These are phyloP conservation scores for Claviceps purpurea DNA, from an alignment of 2,329 filamentous ascomycete genomes.

Conservation along the genomic window DNA sequence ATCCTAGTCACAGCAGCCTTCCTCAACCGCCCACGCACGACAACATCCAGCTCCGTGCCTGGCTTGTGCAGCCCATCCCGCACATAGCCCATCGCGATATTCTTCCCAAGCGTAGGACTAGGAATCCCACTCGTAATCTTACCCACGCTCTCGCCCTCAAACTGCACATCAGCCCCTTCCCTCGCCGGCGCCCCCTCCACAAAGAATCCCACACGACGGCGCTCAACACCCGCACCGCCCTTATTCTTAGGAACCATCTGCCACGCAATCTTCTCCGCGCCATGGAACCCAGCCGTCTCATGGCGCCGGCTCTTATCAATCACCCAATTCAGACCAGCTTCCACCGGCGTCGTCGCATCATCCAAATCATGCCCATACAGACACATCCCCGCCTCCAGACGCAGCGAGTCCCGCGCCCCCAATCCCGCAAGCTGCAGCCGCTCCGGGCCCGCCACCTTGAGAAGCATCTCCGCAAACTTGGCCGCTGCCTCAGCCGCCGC, in stretches of 20 bases:
- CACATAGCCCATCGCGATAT: slow-evolving; percentile 94
- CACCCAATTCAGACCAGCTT: slow-evolving; percentile 57
- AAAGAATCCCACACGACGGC: slow-evolving; percentile 67
- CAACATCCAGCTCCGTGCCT: slow-evolving; percentile 66
- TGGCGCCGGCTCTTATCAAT: slow-evolving; percentile 63
- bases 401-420: slow-evolving; percentile 79
- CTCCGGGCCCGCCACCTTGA: slow-evolving; percentile 47
- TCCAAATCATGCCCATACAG: slow-evolving; percentile 98
- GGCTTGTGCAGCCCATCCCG: slow-evolving; percentile 69
- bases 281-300: slow-evolving; percentile 62
- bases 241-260: slow-evolving; percentile 65
- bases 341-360: slow-evolving; percentile 52
- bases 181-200: slow-evolving; percentile 79
- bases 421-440: slow-evolving; percentile 70
- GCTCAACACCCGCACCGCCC: slow-evolving; percentile 53
- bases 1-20: slow-evolving; percentile 71
- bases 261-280: slow-evolving; percentile 60
- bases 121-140: slow-evolving; percentile 81
- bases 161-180: slow-evolving; percentile 71
- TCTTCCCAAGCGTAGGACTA: slow-evolving; percentile 71
- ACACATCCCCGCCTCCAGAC: slow-evolving; percentile 95
- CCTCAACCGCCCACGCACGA: slow-evolving; percentile 64
- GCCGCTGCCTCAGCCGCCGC: slow-evolving; percentile 28
- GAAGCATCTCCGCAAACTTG: slow-evolving; percentile 52
- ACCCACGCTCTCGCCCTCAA: slow-evolving; percentile 56